A percentile compares a stretch with the other conserved stretches of the same genome.
These are phyloP conservation scores for Fusarium kyushuense DNA, from an alignment of 2,329 filamentous ascomycete species.

Conservation along the genomic window DNA sequence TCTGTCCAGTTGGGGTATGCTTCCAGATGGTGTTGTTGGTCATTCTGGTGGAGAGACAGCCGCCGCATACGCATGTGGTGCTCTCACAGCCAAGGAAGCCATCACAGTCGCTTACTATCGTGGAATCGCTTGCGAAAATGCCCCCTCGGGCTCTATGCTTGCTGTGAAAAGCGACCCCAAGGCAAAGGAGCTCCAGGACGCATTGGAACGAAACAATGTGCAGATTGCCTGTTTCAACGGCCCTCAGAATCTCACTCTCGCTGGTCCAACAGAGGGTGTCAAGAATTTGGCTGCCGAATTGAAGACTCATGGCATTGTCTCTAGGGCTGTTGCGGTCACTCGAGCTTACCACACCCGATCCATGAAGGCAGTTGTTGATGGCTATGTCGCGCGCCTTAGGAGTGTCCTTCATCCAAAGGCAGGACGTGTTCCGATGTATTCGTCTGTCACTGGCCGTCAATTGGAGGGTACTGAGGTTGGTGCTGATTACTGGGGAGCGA, in stretches of 20 bases:
- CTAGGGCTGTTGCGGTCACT: constrained; percentile 39
- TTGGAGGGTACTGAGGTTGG: constrained; percentile 39
- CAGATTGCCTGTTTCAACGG: constrained; percentile 45
- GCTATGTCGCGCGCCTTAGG: constrained; percentile 35
- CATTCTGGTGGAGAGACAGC: constrained; percentile 43
- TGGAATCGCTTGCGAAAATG: constrained; percentile 41
- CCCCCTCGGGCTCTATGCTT: constrained; percentile 36
- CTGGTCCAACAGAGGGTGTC: constrained; percentile 36
- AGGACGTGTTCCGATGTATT: constrained; percentile 38
- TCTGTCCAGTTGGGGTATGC: constrained; percentile 37
- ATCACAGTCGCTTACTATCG: constrained; percentile 41
- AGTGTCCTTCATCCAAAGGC: constrained; percentile 30
- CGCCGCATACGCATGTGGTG: constrained; percentile 41
- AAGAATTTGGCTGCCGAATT: constrained; percentile 36
- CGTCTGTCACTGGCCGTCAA: constrained; percentile 35
- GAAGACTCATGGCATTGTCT: constrained; percentile 28
- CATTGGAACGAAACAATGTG: constrained; percentile 34
- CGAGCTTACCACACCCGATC: constrained; percentile 39
- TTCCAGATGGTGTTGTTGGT: constrained; percentile 40
- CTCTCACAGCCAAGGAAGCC: constrained; percentile 40
- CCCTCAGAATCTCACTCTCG: constrained; percentile 41
- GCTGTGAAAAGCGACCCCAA: constrained; percentile 36
- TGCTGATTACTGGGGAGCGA: constrained; percentile 41
- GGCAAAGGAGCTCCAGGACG: constrained; percentile 34
- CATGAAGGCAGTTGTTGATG: constrained; percentile 39